Evolutionary conservation across 805 yeast species (phyloP), one percentile per base, ranked within the genome.

Genomic region (Kuraishia piskuri): DNA sequence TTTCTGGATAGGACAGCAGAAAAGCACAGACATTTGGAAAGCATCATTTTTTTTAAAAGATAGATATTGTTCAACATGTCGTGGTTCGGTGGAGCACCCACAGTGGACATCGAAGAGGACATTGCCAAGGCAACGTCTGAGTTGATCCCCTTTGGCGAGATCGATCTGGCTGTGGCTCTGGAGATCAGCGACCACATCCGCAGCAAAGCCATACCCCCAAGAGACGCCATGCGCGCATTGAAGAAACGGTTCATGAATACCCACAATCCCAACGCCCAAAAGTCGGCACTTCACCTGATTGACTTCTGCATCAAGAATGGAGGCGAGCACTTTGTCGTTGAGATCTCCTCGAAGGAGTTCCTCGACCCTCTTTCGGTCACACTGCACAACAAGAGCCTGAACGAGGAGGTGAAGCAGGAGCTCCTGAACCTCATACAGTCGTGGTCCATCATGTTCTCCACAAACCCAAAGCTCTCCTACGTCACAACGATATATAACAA

Each of bases 251-350:
- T 90, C 20, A 73, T 84, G 24, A 66, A 70, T 31, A 79, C 83
- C 22, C 71, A 74, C 53, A 91, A 91, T 64, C 96, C 97, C 10
- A 90, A 91, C 66, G 79, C 84, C 9, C 88, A 88, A 62, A 75
- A 83, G 24, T 79, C 94, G 4, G 75, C 91, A 0, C 76, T 94
- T 63, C 87, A 86, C 62, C 72, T 94, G 56, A 75, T 86, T 31
- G 98, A 94, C 61, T 77, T 89, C 49, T 88, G 96, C 68, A 85
- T 92, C 53, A 94, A 94, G 69, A 94, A 94, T 65, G 91, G 97
- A 49, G 99, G 99, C 7, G 74, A 75, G 50, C 96, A 89, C 61
- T 91, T 94, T 61, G 74, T 92, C 22, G 75, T 72, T 21, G 97
- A 90, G 61, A 75, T 91, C 26, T 80, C 92, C 36, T 78, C 91